Base-by-base conservation (phyloP, 306 rosid genomes). In the peach (Prunus persica) region DNA sequence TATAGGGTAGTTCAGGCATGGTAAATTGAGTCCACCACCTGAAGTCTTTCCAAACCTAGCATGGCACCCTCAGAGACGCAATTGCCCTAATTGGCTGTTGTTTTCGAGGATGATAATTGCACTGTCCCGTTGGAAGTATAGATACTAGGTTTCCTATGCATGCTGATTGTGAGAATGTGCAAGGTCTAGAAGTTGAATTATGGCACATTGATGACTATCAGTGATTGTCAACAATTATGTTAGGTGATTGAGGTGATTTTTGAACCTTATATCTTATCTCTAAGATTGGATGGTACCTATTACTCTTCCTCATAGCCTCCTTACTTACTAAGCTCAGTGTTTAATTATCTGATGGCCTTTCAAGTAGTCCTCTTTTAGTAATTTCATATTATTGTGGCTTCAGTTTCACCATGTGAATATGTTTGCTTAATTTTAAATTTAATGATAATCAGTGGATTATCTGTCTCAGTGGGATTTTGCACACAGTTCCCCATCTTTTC, bases 401-500 rank as follows among this genome's bases (percentile, higher is more conserved):
- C 52, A 18, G 28, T 11, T 25, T 73, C 28, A 46, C 10, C n/a
- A 57, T 65, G 41, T 18, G 24, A 28, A 38, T 22, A 51, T 43
- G 14, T 41, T 41, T 41, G 8, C 22, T 67, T 4, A 38, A 13
- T 43, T 43, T 32, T 67, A 10, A 18, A 12, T 66, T 16, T 15
- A 18, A 7, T 76, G 32, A 22, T 67, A 27, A 46, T 24, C 18
- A 58, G 46, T 8, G 45, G 56, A 61, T 60, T 69, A 32, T 10
- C n/a, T 61, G 18, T 8, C 1, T 16, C 25, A 19, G n/a, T 38
- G 16, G 2, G 28, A 22, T 64, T 65, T 58, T 28, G 2, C 25
- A 41, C 19, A 50, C 30, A 58, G 50, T 41, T 67, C 8, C 72
- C 62, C 52, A 5, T 83, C 72, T 52, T 54, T 68, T 62, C 50